phyloP scores from a whole-genome alignment of 2,329 filamentous ascomycete genomes.

The Fusarium gaditjirri region DNA sequence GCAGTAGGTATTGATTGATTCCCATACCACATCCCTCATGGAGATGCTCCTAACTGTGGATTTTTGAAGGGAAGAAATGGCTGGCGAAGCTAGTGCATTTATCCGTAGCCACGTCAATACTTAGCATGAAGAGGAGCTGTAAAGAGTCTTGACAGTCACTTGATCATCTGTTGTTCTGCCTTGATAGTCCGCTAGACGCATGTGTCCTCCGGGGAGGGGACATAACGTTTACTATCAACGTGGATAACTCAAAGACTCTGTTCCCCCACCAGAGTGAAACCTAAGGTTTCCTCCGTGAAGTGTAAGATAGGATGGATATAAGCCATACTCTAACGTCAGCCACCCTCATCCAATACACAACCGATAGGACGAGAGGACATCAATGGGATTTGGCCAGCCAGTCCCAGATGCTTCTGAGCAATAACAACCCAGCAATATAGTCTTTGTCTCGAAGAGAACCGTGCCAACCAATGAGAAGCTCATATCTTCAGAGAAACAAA shows the following conservation, averaged over 20 bases:
- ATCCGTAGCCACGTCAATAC: constrained; percentile 1
- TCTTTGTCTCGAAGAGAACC: background rate
- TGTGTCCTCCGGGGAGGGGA: background rate
- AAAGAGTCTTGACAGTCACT: background rate
- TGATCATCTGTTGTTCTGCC: background rate
- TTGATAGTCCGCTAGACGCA: background rate
- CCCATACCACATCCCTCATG: background rate
- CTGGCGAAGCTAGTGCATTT: constrained; percentile 2
- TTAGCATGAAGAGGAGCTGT: background rate
- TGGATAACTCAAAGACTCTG: background rate
- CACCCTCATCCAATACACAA: background rate
- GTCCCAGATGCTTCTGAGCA: background rate
- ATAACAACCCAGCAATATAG: background rate
- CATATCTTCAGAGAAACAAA: background rate
- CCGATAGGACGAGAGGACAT: background rate
- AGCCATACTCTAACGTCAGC: background rate
- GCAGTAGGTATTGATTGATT: background rate
- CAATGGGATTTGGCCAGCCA: background rate
- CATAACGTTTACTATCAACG: background rate
- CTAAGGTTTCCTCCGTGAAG: background rate
- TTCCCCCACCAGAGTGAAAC: background rate
- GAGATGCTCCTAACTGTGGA: background rate
- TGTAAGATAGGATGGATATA: background rate
- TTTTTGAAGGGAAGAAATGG: background rate
- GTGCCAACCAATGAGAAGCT: constrained; percentile 17